Evolutionary conservation across 2,329 filamentous ascomycete genomes (phyloP), one percentile per base, ranked within the genome.

Genomic region (Penicillium vulpinum): DNA sequence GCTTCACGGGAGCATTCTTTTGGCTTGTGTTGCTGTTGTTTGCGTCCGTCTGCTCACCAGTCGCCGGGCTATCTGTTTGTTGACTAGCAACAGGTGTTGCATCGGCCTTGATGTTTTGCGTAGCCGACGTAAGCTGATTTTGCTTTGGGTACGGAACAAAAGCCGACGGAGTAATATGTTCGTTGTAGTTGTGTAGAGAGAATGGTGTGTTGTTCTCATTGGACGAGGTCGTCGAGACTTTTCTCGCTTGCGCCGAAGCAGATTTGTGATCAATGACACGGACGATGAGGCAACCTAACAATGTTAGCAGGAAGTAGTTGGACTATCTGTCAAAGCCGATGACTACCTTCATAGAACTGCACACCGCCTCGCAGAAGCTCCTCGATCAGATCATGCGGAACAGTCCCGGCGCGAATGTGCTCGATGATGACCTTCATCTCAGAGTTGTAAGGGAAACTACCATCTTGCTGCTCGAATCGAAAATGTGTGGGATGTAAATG

Each of bases 101-200:
- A 10, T 69, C 62, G 15, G 62, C 21, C 57, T 73, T 73, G 21
- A 67, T 47, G 29, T 51, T 56, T 47, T 68, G 58, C 38, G 67
- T 64, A 33, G 72, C 69, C 7, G 70, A 60, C 8, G 65, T 41
- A 31, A 73, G 66, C 50, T 75, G 73, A 54, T 70, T 75, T 47
- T 75, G 74, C 47, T 74, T 75, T 16, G 88, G 91, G 70, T 88
- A 96, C 0, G 91, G 87, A 0, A 85, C 89, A 70, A 88, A 92
- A 0, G 92, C 86, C 0, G 94, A 97, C 0, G 93, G 94, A 0
- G 92, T 97, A 46, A 97, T 82, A 67, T 91, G 94, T 59, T 87
- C 87, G 68, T 92, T 96, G 72, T 92, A 90, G 72, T 96, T 96
- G 74, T 99, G 92, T 43, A 99, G 88, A 0, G 92, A 97, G 61